Evolutionary conservation across 75 land plant genomes (phyloP), one percentile per base, ranked within the genome.

Genomic region (Pinus taeda): DNA sequence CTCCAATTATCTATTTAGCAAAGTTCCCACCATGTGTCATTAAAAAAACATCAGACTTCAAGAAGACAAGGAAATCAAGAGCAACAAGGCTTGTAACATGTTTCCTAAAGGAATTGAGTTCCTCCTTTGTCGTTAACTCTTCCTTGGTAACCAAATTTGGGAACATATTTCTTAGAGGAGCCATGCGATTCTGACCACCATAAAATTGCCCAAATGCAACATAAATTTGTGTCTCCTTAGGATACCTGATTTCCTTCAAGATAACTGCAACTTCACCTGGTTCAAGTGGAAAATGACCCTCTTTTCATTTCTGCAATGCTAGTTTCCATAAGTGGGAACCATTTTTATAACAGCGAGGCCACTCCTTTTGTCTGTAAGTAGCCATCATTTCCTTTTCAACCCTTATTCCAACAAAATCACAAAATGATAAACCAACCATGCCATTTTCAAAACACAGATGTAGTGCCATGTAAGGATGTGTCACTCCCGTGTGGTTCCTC

Each of bases 21-120:
- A 94, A 94, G 83, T 96, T 96, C 53, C 99, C 98, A 60, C 98
- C 97, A 79, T 94, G 98, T 1, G 97, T 94, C 99, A 94, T 94
- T 60, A 96, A 78, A 92, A 92, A 96, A 2, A 96, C 99, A 81
- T 96, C 92, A 1, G 95, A 89, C 74, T 94, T 94, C 77, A 94
- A 73, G 83, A 95, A 96, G 5, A 96, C 97, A 33, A 96, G 79
- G 81, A 94, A 96, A 80, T 96, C 99, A 0, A 96, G 80, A 4
- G 99, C 97, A 7, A 95, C 99, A 67, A 96, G 77, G 75, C 92
- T 89, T 12, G 97, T 96, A 7, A 94, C 93, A 74, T 94, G 99
- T 77, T 88, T 90, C 60, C 88, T 80, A 78, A 96, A 94, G 14
- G 87, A 79, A 49, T 83, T 85, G 63, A 96, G 79, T 70, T 96